Evolutionary conservation across 176 grass and related monocot species (phyloP).

Genomic region (Neostapfia colusana): DNA sequence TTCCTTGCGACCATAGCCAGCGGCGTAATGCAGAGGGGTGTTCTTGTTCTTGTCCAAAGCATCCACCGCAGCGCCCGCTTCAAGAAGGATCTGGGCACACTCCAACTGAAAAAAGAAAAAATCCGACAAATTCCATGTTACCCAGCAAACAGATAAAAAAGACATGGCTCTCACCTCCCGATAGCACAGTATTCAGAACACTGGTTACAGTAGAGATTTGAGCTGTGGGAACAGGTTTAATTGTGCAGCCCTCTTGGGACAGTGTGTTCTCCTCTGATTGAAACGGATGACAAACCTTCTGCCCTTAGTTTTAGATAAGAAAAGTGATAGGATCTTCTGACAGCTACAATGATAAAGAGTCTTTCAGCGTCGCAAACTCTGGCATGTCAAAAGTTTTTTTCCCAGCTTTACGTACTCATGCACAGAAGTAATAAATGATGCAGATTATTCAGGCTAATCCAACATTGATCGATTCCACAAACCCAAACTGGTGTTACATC

Average conservation of each 20-base stretch:
- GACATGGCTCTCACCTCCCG: neutral
- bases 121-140: neutral
- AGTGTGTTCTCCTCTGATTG: neutral
- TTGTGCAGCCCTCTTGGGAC: neutral
- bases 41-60: slow-evolving; percentile 93
- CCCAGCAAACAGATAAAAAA: neutral
- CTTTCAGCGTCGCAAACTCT: neutral
- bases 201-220: neutral
- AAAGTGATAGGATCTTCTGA: neutral
- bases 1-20: slow-evolving; percentile 81
- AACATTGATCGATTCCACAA: neutral
- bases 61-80: slow-evolving; percentile 65
- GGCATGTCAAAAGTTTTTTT: neutral
- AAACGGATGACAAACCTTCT: neutral
- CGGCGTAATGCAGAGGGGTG: slow-evolving; percentile 84
- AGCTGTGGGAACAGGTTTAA: neutral
- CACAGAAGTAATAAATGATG: neutral
- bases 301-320: neutral
- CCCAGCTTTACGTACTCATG: neutral
- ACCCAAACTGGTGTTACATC: neutral
- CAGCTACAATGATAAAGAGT: neutral
- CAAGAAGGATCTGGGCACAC: slow-evolving; percentile 72
- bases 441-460: neutral
- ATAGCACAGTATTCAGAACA: neutral
- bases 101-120: slow-evolving; percentile 55